Base-by-base conservation (phyloP, 371 early-diverging fungal genomes). In the Actinomucor elegans region DNA sequence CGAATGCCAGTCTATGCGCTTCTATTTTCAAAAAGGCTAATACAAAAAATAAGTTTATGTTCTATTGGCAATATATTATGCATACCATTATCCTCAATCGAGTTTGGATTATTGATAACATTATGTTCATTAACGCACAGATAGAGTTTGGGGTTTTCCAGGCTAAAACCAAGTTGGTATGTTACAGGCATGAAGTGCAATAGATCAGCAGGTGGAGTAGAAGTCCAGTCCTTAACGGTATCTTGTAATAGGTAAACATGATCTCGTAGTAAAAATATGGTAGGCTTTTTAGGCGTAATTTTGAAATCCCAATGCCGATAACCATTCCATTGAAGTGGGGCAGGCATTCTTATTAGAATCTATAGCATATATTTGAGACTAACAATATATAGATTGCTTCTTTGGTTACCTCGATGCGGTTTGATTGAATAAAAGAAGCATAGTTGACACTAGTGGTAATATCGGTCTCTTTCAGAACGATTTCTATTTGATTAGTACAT, bases 241-340 rank as follows among this genome's bases (percentile, higher is more conserved):
- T 94, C 94, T 63, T 85, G 86, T 17, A 94, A 44, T 6, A 94
- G 66, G 5, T 83, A 83, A n/a, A 93, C 80, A 55, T 94, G 93
- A 42, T 94, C 93, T 9, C 91, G 79, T n/a, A 94, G 65, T 15
- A 92, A 57, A 54, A 77, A 88, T 11, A 89, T 63, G 21, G 69
- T 62, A 12, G 87, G 65, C 1, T 60, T 49, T 29, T 59, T 60
- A 8, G 82, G 40, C 5, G 59, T 55, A 12, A 84, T 48, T 12
- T 77, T 71, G 55, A 90, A 77, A 9, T 71, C 68, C 92, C 92
- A 91, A 5, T 58, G 65, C 20, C 92, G 77, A 45, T 71, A 71
- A 2, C 75, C 81, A 62, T 94, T 93, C 94, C 94, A 94, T n/a
- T 82, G 61, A 6, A 88, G 48, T 1, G 94, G 94, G 36, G 74